A percentile compares a stretch with the other conserved stretches of the same genome.
These are phyloP conservation scores for Fraxinus platypoda DNA, from an alignment of 305 asterid genomes.

Conservation along the genomic window DNA sequence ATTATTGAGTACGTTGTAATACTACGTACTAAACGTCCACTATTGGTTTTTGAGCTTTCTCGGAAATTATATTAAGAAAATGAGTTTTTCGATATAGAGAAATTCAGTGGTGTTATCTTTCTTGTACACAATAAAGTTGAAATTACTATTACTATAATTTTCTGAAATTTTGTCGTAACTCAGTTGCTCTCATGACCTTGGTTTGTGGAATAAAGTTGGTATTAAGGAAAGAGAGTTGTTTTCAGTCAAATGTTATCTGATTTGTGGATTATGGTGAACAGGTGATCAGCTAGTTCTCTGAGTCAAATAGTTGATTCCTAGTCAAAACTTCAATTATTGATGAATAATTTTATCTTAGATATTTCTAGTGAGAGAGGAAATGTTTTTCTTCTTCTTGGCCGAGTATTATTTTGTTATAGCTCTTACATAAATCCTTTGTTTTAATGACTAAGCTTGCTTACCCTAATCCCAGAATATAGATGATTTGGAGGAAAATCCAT, in stretches of 20 bases:
- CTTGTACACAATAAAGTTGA: not conserved
- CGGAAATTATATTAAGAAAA: not conserved
- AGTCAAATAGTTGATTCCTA: not conserved
- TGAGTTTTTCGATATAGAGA: not conserved
- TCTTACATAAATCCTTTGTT: not conserved
- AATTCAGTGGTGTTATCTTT: not conserved
- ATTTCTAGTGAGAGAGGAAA: not conserved
- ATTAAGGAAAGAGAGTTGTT: not conserved
- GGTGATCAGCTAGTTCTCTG: not conserved
- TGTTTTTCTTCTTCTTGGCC: not conserved
- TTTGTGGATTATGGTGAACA: not conserved
- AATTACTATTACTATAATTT: not conserved
- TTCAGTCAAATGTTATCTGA: not conserved
- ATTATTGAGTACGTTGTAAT: not conserved
- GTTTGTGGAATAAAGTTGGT: not conserved
- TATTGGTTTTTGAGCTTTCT: not conserved
- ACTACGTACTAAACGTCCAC: not conserved
- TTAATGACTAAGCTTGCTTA: not conserved
- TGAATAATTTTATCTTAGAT: not conserved
- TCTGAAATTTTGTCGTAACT: not conserved
- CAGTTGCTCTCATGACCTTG: not conserved
- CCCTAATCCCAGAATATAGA: not conserved
- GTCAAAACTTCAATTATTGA: not conserved
- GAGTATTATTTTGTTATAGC: not conserved
- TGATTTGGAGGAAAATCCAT: not conserved